Conservation (phyloP, 1,284 basidiomycete species). For the Cutaneotrichosporon arboriforme region DNA sequence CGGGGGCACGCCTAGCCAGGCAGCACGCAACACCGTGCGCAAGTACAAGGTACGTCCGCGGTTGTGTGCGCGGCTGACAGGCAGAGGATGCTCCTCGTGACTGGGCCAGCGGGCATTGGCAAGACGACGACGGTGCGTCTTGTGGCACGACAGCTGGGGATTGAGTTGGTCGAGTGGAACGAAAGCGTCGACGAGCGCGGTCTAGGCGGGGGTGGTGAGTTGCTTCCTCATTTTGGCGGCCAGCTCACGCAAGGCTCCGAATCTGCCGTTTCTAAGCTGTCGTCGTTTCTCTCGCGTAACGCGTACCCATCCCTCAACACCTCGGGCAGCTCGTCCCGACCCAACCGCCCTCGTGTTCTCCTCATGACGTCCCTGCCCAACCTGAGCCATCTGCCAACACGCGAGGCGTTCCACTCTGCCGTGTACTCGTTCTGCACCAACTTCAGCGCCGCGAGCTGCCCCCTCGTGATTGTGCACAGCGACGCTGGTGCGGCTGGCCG, state of each 20-base stretch:
- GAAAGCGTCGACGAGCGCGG: slow-evolving; percentile 46
- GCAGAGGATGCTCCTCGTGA: slow-evolving; percentile 75
- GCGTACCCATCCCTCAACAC: slow-evolving; percentile 62
- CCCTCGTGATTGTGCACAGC: slow-evolving; percentile 77
- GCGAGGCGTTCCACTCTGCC: slow-evolving; percentile 67
- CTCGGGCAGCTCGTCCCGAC: slow-evolving; percentile 44
- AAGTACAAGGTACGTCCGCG: slow-evolving; percentile 65
- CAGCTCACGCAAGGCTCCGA: slow-evolving; percentile 52
- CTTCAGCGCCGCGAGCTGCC: slow-evolving; percentile 51
- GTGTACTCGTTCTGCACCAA: slow-evolving; percentile 57
- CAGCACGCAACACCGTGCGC: slow-evolving; percentile 56
- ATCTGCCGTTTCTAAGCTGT: slow-evolving; percentile 65
- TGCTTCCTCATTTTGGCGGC: background rate
- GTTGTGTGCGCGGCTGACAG: background rate
- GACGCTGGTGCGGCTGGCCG: slow-evolving; percentile 73
- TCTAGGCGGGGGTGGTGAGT: slow-evolving; percentile 27
- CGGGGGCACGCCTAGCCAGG: slow-evolving; percentile 23
- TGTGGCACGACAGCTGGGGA: slow-evolving; percentile 66
- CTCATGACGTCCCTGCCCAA: slow-evolving; percentile 92
- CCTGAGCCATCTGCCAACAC: slow-evolving; percentile 67
- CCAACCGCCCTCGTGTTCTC: slow-evolving; percentile 53
- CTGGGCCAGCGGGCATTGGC: slow-evolving; percentile 82
- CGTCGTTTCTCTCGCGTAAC: slow-evolving; percentile 64
- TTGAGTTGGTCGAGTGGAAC: slow-evolving; percentile 83
- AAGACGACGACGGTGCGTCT: slow-evolving; percentile 82